Conservation (phyloP, 345 rosid species). For the Hibiscus trionum region DNA sequence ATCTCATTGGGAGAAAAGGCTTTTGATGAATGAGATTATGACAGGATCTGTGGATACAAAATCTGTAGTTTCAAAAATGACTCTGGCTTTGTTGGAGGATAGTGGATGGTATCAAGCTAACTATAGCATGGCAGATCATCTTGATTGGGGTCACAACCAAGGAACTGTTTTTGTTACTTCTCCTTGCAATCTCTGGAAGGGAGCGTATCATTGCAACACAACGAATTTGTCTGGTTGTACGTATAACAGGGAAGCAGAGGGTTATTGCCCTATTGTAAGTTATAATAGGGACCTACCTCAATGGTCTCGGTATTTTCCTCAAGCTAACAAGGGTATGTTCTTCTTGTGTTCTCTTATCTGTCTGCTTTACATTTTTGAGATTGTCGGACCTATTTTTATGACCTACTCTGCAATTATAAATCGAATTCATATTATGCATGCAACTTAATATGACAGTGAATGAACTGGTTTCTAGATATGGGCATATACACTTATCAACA, state of each 20-base stretch:
- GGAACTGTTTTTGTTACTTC: conserved; percentile 90
- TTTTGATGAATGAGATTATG: conserved; percentile 98
- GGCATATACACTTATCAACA: neutral
- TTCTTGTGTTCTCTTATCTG: neutral
- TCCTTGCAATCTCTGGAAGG: conserved; percentile 96
- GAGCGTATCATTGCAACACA: conserved; percentile 90
- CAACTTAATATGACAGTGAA: neutral
- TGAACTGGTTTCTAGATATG: neutral
- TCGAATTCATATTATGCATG: neutral
- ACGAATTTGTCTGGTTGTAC: conserved; percentile 97
- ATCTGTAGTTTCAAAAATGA: conserved; percentile 98
- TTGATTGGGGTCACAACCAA: conserved; percentile 96
- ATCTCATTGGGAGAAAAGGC: conserved; percentile 99
- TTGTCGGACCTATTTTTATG: neutral
- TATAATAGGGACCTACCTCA: conserved; percentile 87
- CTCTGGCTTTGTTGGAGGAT: conserved; percentile 88
- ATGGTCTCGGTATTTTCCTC: conserved; percentile 97
- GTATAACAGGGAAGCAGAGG: conserved; percentile 98
- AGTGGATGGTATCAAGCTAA: conserved; percentile 99
- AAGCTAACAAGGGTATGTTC: conserved; percentile 80
- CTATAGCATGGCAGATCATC: conserved; percentile 93
- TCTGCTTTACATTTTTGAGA: neutral
- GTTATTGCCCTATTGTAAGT: conserved; percentile 94
- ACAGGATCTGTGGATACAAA: conserved; percentile 97
- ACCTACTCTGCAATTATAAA: neutral